These are phyloP conservation scores for Aspergillus homomorphus DNA, from an alignment of 495 filamentous ascomycete genomes.

Conservation along the genomic window DNA sequence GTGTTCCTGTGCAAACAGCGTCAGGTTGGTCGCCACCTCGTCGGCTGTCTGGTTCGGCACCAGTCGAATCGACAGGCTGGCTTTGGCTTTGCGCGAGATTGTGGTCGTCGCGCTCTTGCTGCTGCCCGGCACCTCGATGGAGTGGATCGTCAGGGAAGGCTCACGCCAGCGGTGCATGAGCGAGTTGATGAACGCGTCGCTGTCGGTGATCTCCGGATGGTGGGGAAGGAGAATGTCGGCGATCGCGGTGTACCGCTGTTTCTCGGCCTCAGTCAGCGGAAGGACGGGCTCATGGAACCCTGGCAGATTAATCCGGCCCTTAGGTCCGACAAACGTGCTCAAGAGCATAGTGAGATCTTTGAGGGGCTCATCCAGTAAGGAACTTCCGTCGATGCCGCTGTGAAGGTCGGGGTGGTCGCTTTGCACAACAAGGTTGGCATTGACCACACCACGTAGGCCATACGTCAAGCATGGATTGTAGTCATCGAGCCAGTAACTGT, in stretches of 20 bases:
- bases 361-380: constrained; percentile 80
- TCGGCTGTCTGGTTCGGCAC: constrained; percentile 88
- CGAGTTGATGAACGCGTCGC: constrained; percentile 66
- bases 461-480: constrained; percentile 94
- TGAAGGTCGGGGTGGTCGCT: constrained; percentile 87
- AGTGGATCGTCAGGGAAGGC: constrained; percentile 88
- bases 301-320: constrained; percentile 57
- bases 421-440: constrained; percentile 82
- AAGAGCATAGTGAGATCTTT: constrained; percentile 85
- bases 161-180: constrained; percentile 96
- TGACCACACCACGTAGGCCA: constrained; percentile 88
- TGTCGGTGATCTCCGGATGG: constrained; percentile 63
- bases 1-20: constrained; percentile 62
- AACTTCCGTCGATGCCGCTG: constrained; percentile 90
- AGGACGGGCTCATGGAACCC: constrained; percentile 84
- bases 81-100: constrained; percentile 81
- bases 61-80: constrained; percentile 82
- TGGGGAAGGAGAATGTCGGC: constrained; percentile 67
- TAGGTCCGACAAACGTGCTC: constrained; percentile 67
- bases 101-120: constrained; percentile 68
- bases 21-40: constrained; percentile 64
- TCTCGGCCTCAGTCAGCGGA: constrained; percentile 70
- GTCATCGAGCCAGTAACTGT: constrained; percentile 98
- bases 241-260: constrained; percentile 80
- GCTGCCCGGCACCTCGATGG: constrained; percentile 67